Percentiles rank a stretch among this genome's conserved stretches.
Evolutionary conservation across 306 rosid species (phyloP).

Genomic region (Trifolium fragiferum): DNA sequence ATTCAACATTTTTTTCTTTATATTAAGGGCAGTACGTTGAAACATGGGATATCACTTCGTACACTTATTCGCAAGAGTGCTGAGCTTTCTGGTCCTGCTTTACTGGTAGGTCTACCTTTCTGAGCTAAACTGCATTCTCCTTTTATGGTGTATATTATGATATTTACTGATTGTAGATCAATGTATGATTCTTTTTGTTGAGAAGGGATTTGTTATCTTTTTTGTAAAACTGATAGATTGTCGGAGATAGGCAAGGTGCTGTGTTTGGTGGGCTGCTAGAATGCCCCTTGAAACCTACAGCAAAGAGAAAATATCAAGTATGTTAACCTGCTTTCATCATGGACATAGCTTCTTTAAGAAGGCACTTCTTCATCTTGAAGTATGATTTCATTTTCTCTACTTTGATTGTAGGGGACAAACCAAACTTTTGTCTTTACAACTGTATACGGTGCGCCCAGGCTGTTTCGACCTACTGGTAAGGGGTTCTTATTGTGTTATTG

Average conservation of each 20-base stretch:
- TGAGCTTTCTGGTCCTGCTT: slow-evolving; percentile 82
- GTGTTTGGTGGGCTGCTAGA: slow-evolving; percentile 93
- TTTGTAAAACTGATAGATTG: slow-evolving; percentile 62
- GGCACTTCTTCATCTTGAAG: slow-evolving; percentile 32
- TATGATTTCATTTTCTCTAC: slow-evolving; percentile 39
- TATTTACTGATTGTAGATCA: slow-evolving; percentile 31
- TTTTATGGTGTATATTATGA: slow-evolving; percentile 20
- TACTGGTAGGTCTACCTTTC: slow-evolving; percentile 66
- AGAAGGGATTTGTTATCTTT: slow-evolving; percentile 34
- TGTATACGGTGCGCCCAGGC: slow-evolving; percentile 87
- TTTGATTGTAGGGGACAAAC: slow-evolving; percentile 72
- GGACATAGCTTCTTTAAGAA: slow-evolving; percentile 16
- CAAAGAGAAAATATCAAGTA: slow-evolving; percentile 92
- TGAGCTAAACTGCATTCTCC: slow-evolving; percentile 9
- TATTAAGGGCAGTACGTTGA: slow-evolving; percentile 99
- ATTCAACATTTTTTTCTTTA: slow-evolving; percentile 58
- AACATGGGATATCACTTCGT: slow-evolving; percentile 96
- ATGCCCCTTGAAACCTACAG: slow-evolving; percentile 80
- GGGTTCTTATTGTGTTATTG: slow-evolving; percentile 20
- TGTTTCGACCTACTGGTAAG: slow-evolving; percentile 97
- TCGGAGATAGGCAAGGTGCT: slow-evolving; percentile 91
- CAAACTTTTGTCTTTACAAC: slow-evolving; percentile 94
- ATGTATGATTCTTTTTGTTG: slow-evolving; percentile 19
- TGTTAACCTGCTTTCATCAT: slow-evolving; percentile 38
- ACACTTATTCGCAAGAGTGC: slow-evolving; percentile 93